These are phyloP conservation scores for Cardiospermum halicacabum DNA, from an alignment of 345 rosid species.

Conservation along the genomic window DNA sequence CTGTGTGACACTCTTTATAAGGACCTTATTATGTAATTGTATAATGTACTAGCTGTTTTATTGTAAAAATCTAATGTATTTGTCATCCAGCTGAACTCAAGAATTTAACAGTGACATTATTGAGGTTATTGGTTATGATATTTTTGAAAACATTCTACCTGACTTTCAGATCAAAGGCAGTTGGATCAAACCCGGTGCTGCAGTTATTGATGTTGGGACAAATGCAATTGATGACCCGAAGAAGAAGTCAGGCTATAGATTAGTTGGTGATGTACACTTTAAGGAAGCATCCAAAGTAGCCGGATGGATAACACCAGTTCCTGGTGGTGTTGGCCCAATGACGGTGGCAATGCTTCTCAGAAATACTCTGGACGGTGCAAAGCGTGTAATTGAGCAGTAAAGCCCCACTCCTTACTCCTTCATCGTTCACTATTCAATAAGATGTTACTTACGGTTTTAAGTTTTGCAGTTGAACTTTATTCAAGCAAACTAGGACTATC, in stretches of 20 bases:
- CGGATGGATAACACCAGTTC: slow-evolving; percentile 85
- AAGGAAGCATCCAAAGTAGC: slow-evolving; percentile 74
- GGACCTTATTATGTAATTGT: background rate
- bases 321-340: slow-evolving; percentile 98
- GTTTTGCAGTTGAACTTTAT: background rate
- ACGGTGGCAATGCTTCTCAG: slow-evolving; percentile 88
- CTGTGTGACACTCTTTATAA: too few relatives aligned
- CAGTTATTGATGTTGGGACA: slow-evolving; percentile 90
- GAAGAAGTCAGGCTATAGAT: slow-evolving; percentile 71
- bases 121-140: background rate
- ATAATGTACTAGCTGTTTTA: background rate
- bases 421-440: background rate
- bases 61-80: background rate
- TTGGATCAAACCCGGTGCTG: slow-evolving; percentile 98
- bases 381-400: slow-evolving; percentile 49
- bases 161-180: slow-evolving; percentile 66
- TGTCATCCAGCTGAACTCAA: background rate
- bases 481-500: background rate
- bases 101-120: background rate
- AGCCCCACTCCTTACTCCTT: background rate
- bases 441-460: background rate
- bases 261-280: slow-evolving; percentile 94
- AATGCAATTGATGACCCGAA: slow-evolving; percentile 72
- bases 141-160: slow-evolving; percentile 1
- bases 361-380: slow-evolving; percentile 83